A percentile compares a stretch with the other conserved stretches of the same genome.
Evolutionary conservation across 176 grass and related monocot species (phyloP).

Genomic region (Raddia distichophylla): DNA sequence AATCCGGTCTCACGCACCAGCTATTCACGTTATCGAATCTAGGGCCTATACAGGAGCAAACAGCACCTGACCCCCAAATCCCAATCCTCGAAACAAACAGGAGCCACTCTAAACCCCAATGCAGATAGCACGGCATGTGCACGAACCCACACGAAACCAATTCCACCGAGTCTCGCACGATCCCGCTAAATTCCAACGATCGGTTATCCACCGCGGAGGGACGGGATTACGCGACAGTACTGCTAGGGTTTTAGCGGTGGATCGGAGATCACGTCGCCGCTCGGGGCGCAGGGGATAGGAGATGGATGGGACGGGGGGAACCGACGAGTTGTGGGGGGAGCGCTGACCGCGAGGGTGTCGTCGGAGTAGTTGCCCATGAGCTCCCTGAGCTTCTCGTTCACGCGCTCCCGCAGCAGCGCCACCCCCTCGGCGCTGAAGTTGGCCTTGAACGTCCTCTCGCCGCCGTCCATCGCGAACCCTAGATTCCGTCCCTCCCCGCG

Average conservation of each 20-base stretch:
- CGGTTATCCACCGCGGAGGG: background rate
- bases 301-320: background rate
- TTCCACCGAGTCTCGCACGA: background rate
- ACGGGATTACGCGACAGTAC: background rate
- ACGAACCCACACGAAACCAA: conserved; percentile 3
- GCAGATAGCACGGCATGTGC: background rate
- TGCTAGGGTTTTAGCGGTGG: conserved; percentile 48
- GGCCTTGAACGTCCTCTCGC: conserved; percentile 62
- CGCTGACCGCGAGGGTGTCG: conserved; percentile 78
- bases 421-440: conserved; percentile 73
- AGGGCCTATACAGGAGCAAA: background rate
- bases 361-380: conserved; percentile 90
- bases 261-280: conserved; percentile 26
- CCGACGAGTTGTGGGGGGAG: background rate
- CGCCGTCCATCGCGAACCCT: conserved; percentile 61
- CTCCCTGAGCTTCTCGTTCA: conserved; percentile 83
- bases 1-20: background rate
- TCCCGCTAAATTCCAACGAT: background rate
- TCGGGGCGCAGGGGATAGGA: background rate
- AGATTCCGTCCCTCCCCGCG: conserved; percentile 39
- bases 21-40: background rate
- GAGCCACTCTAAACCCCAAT: conserved; percentile 33
- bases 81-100: background rate
- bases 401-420: conserved; percentile 50
- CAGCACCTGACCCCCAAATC: background rate